These are phyloP conservation scores for Aegle marmelos DNA, from an alignment of 345 rosid genomes.

Conservation along the genomic window DNA sequence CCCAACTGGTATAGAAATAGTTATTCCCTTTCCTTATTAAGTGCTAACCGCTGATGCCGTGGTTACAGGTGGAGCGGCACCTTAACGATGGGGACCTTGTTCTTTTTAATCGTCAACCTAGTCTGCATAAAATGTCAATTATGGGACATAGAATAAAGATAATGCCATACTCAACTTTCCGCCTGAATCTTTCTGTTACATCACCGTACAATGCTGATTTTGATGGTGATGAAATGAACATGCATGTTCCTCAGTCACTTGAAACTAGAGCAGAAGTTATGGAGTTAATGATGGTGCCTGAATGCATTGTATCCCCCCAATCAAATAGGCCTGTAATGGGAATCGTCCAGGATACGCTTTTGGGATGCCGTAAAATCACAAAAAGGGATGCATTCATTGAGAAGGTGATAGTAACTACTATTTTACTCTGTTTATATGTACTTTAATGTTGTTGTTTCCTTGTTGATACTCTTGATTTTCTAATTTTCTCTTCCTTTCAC, in stretches of 20 bases:
- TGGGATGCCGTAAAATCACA: conserved; percentile 95
- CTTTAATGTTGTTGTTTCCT: not conserved
- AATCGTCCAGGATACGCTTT: conserved; percentile 91
- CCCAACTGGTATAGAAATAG: not conserved
- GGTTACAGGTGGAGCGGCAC: conserved; percentile 91
- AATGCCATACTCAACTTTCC: conserved; percentile 96
- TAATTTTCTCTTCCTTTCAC: conserved; percentile 8
- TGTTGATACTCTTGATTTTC: not conserved
- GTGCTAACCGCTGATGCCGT: conserved; percentile 1
- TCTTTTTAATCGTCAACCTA: conserved; percentile 94
- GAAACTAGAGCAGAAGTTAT: conserved; percentile 96
- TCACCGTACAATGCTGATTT: conserved; percentile 99
- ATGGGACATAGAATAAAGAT: conserved; percentile 96
- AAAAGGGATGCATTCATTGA: conserved; percentile 97
- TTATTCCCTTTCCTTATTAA: not conserved
- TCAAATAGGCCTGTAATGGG: conserved; percentile 98
- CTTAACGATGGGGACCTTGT: conserved; percentile 88
- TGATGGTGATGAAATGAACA: conserved; percentile 99
- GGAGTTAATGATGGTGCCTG: conserved; percentile 99
- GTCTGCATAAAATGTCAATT: conserved; percentile 97
- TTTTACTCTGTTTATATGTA: not conserved
- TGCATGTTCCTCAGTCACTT: conserved; percentile 96
- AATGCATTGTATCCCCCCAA: conserved; percentile 96
- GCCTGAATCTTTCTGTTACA: conserved; percentile 86
- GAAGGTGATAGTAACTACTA: conserved; percentile 48